Conservation (phyloP, 805 yeast genomes). For the Pichia californica region DNA sequence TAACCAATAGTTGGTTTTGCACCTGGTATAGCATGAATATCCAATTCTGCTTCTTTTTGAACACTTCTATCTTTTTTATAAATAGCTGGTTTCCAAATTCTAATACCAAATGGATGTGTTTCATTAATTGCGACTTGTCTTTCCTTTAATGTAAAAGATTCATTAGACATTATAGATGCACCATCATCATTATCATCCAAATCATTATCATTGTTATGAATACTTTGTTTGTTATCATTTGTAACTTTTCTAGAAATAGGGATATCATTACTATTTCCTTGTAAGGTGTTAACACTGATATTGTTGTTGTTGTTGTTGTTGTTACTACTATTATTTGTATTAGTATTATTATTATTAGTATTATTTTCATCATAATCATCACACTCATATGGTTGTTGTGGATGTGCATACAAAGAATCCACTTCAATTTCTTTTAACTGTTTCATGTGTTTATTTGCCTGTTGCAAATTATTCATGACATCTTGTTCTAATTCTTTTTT, state of each 20-base stretch:
- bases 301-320: too few relatives aligned
- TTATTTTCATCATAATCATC: neutral
- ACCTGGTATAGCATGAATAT: constrained; percentile 71
- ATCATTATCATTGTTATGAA: constrained; percentile 8
- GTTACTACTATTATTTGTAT: too few relatives aligned
- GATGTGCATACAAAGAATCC: constrained; percentile 17
- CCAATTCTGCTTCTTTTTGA: constrained; percentile 84
- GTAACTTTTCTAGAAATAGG: too few relatives aligned
- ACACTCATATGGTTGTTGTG: neutral
- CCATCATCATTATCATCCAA: constrained; percentile 30
- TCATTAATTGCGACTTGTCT: constrained; percentile 94
- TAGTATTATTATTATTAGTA: neutral
- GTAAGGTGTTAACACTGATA: too few relatives aligned
- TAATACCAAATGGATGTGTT: constrained; percentile 96
- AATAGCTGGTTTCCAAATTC: constrained; percentile 97
- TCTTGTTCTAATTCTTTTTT: constrained; percentile 24
- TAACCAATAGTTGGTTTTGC: constrained; percentile 42
- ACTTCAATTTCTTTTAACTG: constrained; percentile 26
- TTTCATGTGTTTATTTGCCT: constrained; percentile 22
- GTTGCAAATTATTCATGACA: constrained; percentile 19
- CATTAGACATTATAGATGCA: constrained; percentile 45
- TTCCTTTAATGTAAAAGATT: constrained; percentile 82
- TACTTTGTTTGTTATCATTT: neutral
- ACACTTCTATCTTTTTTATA: constrained; percentile 92
- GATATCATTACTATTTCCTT: too few relatives aligned